Percentiles rank a stretch among this genome's conserved stretches.
These are phyloP conservation scores for Aspergillus pseudotamarii DNA, from an alignment of 2,329 filamentous ascomycete genomes.

Conservation along the genomic window DNA sequence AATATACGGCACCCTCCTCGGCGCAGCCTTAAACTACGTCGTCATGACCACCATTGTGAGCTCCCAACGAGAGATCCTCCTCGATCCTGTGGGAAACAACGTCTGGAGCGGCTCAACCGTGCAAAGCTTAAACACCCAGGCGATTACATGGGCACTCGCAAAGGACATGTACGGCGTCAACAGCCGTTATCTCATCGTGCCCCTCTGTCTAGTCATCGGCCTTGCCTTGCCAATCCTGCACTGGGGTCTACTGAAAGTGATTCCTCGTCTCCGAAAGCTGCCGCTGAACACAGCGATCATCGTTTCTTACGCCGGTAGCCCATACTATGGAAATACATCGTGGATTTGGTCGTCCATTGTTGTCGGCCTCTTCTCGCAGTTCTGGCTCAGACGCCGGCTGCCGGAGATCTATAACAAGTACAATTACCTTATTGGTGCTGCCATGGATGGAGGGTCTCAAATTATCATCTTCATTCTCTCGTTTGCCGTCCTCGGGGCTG, in stretches of 20 bases:
- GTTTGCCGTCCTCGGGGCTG: conserved; percentile 50
- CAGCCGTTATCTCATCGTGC: conserved; percentile 51
- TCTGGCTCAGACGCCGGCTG: conserved; percentile 39
- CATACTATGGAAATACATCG: conserved; percentile 5
- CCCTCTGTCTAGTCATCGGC: conserved; percentile 55
- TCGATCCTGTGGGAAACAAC: conserved; percentile 49
- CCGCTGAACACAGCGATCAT: not conserved
- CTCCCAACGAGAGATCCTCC: conserved; percentile 52
- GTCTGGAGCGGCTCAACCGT: conserved; percentile 58
- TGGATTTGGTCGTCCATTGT: conserved; percentile 18
- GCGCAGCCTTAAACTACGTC: conserved; percentile 58
- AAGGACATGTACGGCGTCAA: conserved; percentile 56
- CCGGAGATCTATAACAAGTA: conserved; percentile 46
- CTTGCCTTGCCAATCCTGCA: conserved; percentile 49
- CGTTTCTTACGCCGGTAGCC: not conserved
- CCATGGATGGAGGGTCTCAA: conserved; percentile 45
- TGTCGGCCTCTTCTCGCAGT: conserved; percentile 32
- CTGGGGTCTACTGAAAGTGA: conserved; percentile 29
- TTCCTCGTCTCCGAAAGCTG: not conserved
- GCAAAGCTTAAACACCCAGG: conserved; percentile 46
- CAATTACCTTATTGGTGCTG: conserved; percentile 46
- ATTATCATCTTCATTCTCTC: conserved; percentile 46
- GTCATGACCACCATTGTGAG: conserved; percentile 60
- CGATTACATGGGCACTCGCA: conserved; percentile 51
- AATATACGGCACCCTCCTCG: conserved; percentile 58